phyloP scores from a whole-genome alignment of 306 rosid species.

The Myrica gale region DNA sequence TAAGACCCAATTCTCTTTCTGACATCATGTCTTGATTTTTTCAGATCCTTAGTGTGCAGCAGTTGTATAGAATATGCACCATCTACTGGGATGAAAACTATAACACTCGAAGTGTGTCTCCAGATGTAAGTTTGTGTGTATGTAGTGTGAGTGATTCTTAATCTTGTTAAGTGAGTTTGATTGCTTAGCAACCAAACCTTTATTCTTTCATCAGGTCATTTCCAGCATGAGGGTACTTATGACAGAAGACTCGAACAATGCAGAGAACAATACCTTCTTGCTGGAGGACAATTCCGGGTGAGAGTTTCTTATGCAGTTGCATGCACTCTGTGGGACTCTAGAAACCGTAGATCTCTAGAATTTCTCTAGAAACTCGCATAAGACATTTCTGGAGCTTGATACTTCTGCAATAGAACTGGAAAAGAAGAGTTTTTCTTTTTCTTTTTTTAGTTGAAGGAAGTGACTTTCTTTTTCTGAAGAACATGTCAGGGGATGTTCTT shows the following conservation, averaged over 20 bases:
- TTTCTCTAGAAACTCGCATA: background rate
- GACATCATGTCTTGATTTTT: conserved; percentile 16
- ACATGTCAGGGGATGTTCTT: background rate
- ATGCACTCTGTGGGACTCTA: background rate
- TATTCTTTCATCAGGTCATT: conserved; percentile 66
- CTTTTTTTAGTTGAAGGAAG: too few relatives aligned
- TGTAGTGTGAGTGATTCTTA: conserved; percentile 11
- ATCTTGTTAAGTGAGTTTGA: conserved; percentile 3
- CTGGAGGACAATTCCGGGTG: conserved; percentile 98
- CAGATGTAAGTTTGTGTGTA: conserved; percentile 57
- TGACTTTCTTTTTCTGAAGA: too few relatives aligned
- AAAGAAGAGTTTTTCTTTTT: background rate
- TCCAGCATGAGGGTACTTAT: conserved; percentile 94
- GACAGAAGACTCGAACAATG: conserved; percentile 95
- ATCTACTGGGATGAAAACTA: conserved; percentile 97
- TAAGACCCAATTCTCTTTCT: conserved; percentile 17
- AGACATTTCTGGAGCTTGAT: conserved; percentile 3
- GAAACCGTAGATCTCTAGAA: background rate
- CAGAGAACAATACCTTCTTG: conserved; percentile 93
- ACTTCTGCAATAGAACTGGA: background rate
- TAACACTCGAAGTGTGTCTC: conserved; percentile 93
- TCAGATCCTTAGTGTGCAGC: conserved; percentile 98
- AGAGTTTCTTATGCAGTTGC: conserved; percentile 11
- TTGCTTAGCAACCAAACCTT: conserved; percentile 25
- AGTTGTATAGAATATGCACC: conserved; percentile 93